A percentile compares a stretch with the other conserved stretches of the same genome.
phyloP scores from a whole-genome alignment of 345 rosid species.

The Raphanus raphanistrum region DNA sequence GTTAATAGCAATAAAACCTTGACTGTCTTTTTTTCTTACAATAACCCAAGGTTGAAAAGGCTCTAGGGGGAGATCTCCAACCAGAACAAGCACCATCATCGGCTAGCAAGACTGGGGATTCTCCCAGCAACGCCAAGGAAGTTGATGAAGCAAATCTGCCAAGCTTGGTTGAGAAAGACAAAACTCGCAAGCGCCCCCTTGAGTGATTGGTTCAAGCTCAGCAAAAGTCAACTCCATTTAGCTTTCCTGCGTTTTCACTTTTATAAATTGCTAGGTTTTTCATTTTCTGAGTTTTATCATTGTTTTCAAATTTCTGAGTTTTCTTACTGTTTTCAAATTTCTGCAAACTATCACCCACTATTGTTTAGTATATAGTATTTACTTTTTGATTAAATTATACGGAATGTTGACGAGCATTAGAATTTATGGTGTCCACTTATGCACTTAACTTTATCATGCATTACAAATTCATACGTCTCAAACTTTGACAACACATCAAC shows the following conservation, averaged over 20 bases:
- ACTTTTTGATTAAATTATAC: not conserved
- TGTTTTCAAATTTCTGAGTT: too few species aligned
- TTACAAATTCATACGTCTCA: not conserved
- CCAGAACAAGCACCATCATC: not conserved
- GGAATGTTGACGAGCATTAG: not conserved
- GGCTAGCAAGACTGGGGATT: not conserved
- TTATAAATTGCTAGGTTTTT: not conserved
- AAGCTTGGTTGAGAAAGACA: not conserved
- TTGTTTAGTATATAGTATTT: not conserved
- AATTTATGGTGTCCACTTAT: not conserved
- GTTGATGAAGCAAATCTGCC: not conserved
- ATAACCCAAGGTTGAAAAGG: not conserved
- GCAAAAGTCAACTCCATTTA: not conserved
- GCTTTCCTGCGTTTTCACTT: not conserved
- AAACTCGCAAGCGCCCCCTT: not conserved
- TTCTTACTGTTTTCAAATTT: too few species aligned
- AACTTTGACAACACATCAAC: not conserved
- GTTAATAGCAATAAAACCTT: not conserved
- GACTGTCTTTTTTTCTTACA: not conserved
- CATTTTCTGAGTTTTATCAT: not conserved
- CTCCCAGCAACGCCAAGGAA: not conserved
- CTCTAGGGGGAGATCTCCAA: not conserved
- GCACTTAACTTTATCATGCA: not conserved
- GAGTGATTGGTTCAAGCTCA: not conserved
- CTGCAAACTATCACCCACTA: not conserved